phyloP scores from a whole-genome alignment of 2,329 filamentous ascomycete species.

The Aureobasidium sp. region DNA sequence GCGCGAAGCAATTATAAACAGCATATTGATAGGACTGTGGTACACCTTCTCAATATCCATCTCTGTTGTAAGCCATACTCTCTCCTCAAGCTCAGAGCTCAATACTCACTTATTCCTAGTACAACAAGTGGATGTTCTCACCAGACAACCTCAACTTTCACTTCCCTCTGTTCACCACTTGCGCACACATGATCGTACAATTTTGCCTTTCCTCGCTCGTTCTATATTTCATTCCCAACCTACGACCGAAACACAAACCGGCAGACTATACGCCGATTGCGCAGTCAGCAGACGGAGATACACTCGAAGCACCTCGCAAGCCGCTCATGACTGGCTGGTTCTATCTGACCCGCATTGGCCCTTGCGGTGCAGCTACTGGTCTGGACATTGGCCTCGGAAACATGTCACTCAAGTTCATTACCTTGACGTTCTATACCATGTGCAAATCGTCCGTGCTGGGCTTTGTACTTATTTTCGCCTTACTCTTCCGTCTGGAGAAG shows the following conservation, averaged over 20 bases:
- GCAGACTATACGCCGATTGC: slow-evolving; percentile 12
- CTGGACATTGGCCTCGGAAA: slow-evolving; percentile 95
- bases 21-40: slow-evolving; percentile 77
- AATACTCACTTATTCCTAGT: slow-evolving; percentile 43
- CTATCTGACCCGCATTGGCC: slow-evolving; percentile 84
- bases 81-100: neutral
- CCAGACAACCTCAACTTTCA: slow-evolving; percentile 77
- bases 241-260: slow-evolving; percentile 43
- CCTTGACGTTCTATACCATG: slow-evolving; percentile 97
- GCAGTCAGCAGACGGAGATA: slow-evolving; percentile 9
- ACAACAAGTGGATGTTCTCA: slow-evolving; percentile 99
- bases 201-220: slow-evolving; percentile 71
- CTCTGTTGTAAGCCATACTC: slow-evolving; percentile 60
- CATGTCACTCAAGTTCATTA: slow-evolving; percentile 91
- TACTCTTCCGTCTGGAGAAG: slow-evolving; percentile 82
- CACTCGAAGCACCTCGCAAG: slow-evolving; percentile 33
- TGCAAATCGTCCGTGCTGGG: slow-evolving; percentile 95
- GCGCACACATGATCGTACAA: slow-evolving; percentile 91
- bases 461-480: slow-evolving; percentile 92
- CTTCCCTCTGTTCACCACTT: slow-evolving; percentile 91
- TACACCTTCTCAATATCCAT: slow-evolving; percentile 86
- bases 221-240: slow-evolving; percentile 70
- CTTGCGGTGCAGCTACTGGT: slow-evolving; percentile 85
- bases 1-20: slow-evolving; percentile 62
- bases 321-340: slow-evolving; percentile 78